These are phyloP conservation scores for Lasiodiplodia citricola DNA, from an alignment of 2,329 filamentous ascomycete genomes.

Conservation along the genomic window DNA sequence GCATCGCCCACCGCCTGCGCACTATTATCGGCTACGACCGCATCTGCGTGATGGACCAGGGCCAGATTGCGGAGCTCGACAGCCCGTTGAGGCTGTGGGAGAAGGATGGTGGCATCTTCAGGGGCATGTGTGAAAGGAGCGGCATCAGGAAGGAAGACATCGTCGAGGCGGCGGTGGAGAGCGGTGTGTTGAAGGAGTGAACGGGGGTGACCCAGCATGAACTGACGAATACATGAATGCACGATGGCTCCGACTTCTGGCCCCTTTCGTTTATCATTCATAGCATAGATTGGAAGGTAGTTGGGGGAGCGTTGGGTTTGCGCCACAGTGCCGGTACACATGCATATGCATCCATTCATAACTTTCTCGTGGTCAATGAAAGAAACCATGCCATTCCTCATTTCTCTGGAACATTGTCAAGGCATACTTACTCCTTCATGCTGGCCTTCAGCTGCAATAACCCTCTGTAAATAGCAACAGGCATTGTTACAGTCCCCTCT, in stretches of 20 bases:
- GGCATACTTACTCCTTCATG: no score
- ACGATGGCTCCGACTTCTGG: background rate
- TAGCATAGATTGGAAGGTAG: background rate
- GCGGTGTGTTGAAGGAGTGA: conserved; percentile 7
- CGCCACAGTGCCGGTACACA: background rate
- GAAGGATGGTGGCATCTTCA: conserved; percentile 73
- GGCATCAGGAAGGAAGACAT: conserved; percentile 66
- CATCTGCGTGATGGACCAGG: conserved; percentile 95
- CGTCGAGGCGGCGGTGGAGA: conserved; percentile 12
- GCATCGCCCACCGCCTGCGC: conserved; percentile 88
- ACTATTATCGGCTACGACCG: conserved; percentile 95
- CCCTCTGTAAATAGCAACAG: no score
- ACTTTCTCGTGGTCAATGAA: background rate
- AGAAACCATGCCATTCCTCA: background rate
- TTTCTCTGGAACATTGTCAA: no score
- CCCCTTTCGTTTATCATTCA: background rate
- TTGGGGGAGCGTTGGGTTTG: background rate
- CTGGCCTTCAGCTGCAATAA: no score
- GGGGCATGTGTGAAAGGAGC: conserved; percentile 86
- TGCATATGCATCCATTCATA: background rate
- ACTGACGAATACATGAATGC: background rate
- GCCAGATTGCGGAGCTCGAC: conserved; percentile 85
- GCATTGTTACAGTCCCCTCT: no score
- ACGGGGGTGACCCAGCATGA: background rate
- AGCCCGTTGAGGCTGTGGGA: conserved; percentile 76